Percentiles rank a stretch among this genome's conserved stretches.
These are phyloP conservation scores for Chalciporus pseudorubinellus DNA, from an alignment of 768 basidiomycete genomes.

Conservation along the genomic window DNA sequence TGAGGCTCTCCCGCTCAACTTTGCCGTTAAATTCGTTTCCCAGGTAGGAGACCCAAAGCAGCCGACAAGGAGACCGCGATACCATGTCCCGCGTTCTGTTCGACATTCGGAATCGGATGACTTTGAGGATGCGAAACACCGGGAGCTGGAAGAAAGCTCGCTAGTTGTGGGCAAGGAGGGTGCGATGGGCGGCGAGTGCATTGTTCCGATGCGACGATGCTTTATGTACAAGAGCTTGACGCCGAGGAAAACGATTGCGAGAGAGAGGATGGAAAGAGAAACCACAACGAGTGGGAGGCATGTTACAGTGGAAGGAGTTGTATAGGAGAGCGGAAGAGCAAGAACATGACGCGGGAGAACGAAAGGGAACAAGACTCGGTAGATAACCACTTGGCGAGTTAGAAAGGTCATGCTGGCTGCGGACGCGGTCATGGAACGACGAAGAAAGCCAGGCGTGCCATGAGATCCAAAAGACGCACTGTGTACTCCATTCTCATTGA, in stretches of 20 bases:
- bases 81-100: conserved; percentile 4
- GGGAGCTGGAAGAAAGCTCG: conserved; percentile 1
- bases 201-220: conserved; percentile 25
- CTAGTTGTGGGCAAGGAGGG: background rate
- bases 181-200: conserved; percentile 15
- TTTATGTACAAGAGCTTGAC: conserved; percentile 30
- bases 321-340: conserved; percentile 13
- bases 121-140: background rate
- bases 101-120: background rate
- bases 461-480: no score
- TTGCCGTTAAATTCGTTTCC: conserved; percentile 24
- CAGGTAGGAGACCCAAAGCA: conserved; percentile 33
- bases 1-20: conserved; percentile 6
- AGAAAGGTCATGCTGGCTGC: background rate
- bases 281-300: conserved; percentile 14
- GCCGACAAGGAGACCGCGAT: conserved; percentile 23
- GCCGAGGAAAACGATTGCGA: conserved; percentile 15
- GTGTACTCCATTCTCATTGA: no score
- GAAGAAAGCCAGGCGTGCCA: no score
- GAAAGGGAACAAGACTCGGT: conserved; percentile 9
- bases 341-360: conserved; percentile 2
- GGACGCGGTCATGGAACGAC: background rate
- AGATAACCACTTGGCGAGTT: background rate
- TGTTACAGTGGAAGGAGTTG: background rate
- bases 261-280: conserved; percentile 14